Conservation (phyloP, 2,329 filamentous ascomycete species). For the Dothidotthia symphoricarpi region DNA sequence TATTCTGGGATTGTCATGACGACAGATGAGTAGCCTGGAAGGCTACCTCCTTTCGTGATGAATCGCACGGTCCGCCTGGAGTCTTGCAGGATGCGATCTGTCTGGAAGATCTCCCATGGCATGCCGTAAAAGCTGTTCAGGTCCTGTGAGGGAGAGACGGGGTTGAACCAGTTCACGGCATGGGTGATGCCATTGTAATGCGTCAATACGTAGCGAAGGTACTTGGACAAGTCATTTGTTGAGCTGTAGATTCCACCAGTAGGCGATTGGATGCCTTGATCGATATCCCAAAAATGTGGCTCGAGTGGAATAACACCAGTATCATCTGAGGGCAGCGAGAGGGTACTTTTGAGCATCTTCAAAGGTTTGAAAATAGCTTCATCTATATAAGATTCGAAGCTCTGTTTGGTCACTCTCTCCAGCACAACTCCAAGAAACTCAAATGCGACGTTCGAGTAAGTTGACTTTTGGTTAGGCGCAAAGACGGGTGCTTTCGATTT, state of each 20-base stretch:
- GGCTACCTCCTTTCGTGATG: conserved; percentile 47
- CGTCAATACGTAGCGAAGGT: conserved; percentile 44
- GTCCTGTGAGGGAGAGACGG: conserved; percentile 39
- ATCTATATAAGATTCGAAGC: conserved; percentile 42
- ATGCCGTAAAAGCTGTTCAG: conserved; percentile 47
- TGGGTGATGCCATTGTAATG: conserved; percentile 45
- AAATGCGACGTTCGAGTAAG: conserved; percentile 46
- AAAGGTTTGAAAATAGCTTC: conserved; percentile 42
- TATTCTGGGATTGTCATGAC: conserved; percentile 47
- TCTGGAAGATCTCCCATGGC: conserved; percentile 51
- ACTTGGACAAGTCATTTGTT: conserved; percentile 45
- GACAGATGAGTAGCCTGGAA: conserved; percentile 45
- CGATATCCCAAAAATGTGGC: conserved; percentile 43
- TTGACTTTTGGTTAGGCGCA: conserved; percentile 45
- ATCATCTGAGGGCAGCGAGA: conserved; percentile 32
- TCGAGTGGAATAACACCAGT: conserved; percentile 42
- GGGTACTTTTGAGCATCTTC: conserved; percentile 30
- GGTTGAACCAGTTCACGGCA: conserved; percentile 47
- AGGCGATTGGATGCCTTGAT: conserved; percentile 45
- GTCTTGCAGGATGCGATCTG: conserved; percentile 38
- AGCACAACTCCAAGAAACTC: conserved; percentile 45
- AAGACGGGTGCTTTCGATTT: conserved; percentile 38
- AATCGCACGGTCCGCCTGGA: conserved; percentile 45
- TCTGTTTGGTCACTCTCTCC: conserved; percentile 38
- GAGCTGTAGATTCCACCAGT: conserved; percentile 48